Base-by-base conservation (phyloP, 164 flowering plant genomes). In the Tetrastigma voinierianum region DNA sequence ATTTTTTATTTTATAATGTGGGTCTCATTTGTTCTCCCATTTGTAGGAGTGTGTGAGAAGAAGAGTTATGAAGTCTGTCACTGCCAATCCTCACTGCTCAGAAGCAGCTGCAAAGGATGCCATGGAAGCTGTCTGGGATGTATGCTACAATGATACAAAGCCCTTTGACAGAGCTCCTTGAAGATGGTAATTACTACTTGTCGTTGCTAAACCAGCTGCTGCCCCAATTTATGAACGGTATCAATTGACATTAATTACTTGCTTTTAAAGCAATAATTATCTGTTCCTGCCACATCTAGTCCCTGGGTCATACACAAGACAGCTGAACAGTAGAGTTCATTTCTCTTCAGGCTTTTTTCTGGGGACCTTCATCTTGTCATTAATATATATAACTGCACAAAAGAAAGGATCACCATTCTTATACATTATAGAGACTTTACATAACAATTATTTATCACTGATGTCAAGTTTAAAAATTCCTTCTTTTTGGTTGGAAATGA, bases 151-250 rank as follows among this genome's bases (percentile, higher is more conserved):
- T 61, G 98, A 95, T 70, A 95, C 98, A 51, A 67, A 81, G 65
- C 98, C 96, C n/a, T 91, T 92, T 57, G 97, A 90, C 67, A 81
- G 96, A 79, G 98, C 96, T 79, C 97, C 97, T 51, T 93, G 80
- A 83, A 46, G n/a, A 25, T 0, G 51, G n/a, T 48, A 51, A 15
- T 24, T 9, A 10, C 14, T 32, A 43, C 44, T 59, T 45, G 61
- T 13, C 14, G 21, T 9, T 45, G 55, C 65, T 10, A 48, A 47
- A 48, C 9, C 0, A 18, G 16, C 16, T 57, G 59, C 40, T 57
- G 5, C 44, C 14, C 59, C 21, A n/a, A 10, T 45, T 60, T 18
- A 2, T 60, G 16, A 17, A 21, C 23, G 44, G 63, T 44, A 46
- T n/a, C 7, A 8, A 32, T 32, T 24, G 4, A 3, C 47, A 13